Evolutionary conservation across 768 basidiomycete species (phyloP).

Genomic region (Xanthoconium stramineum): DNA sequence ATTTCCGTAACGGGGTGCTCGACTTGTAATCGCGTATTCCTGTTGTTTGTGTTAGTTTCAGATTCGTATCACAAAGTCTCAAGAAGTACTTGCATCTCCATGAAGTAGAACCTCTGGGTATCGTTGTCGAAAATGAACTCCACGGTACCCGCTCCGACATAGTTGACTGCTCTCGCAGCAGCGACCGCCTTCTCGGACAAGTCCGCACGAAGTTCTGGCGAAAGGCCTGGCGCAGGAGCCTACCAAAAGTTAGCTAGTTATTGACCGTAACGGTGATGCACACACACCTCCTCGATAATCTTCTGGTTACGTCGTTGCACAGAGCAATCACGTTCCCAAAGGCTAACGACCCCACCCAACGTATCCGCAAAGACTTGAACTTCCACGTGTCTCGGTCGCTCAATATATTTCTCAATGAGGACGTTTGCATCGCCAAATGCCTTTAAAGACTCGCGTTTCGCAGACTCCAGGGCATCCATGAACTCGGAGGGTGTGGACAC

Average conservation of each 20-base stretch:
- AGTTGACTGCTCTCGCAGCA: constrained; percentile 89
- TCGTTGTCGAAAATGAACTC: constrained; percentile 97
- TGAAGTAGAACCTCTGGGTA: constrained; percentile 83
- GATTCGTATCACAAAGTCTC: neutral
- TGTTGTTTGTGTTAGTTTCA: constrained; percentile 22
- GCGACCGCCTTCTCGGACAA: constrained; percentile 85
- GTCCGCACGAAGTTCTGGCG: constrained; percentile 73
- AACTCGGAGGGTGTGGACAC: constrained; percentile 70
- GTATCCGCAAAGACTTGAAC: constrained; percentile 93
- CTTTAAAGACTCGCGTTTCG: constrained; percentile 84
- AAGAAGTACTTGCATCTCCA: constrained; percentile 74
- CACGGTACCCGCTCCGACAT: constrained; percentile 91
- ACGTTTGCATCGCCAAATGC: constrained; percentile 86
- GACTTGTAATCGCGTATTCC: constrained; percentile 84
- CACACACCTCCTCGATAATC: constrained; percentile 80
- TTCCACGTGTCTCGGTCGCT: constrained; percentile 86
- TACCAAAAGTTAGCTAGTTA: constrained; percentile 25
- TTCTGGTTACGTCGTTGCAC: constrained; percentile 94
- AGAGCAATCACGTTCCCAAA: constrained; percentile 95
- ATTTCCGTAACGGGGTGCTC: constrained; percentile 95
- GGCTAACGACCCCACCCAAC: constrained; percentile 75
- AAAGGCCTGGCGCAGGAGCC: constrained; percentile 90
- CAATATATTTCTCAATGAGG: constrained; percentile 85
- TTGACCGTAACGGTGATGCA: neutral
- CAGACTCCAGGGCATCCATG: constrained; percentile 76